Evolutionary conservation across 768 basidiomycete species (phyloP).

Genomic region (Suillus subalutaceus): DNA sequence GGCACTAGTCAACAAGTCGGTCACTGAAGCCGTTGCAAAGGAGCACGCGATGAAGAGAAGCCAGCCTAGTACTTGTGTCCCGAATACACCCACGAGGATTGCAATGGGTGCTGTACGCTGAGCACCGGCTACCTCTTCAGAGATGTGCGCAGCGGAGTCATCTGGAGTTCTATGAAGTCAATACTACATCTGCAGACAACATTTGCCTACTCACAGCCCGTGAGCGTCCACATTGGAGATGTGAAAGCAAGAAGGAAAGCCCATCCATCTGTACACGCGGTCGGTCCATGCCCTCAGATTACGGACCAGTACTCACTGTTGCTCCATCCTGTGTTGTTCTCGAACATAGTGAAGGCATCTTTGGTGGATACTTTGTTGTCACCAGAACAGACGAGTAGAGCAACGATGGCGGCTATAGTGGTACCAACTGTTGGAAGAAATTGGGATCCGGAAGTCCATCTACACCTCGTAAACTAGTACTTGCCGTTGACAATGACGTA

Average conservation of each 20-base stretch:
- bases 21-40: slow-evolving; percentile 60
- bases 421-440: slow-evolving; percentile 53
- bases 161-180: slow-evolving; percentile 41
- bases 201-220: slow-evolving; percentile 57
- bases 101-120: slow-evolving; percentile 67
- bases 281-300: slow-evolving; percentile 4
- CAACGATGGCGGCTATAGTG: slow-evolving; percentile 61
- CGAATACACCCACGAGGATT: slow-evolving; percentile 64
- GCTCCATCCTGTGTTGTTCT: slow-evolving; percentile 72
- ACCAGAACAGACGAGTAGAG: slow-evolving; percentile 59
- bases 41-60: slow-evolving; percentile 66
- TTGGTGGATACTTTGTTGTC: slow-evolving; percentile 62
- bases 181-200: background rate
- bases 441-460: slow-evolving; percentile 9
- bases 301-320: slow-evolving; percentile 45
- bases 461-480: slow-evolving; percentile 19
- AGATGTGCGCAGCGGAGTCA: slow-evolving; percentile 76
- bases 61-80: slow-evolving; percentile 66
- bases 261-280: slow-evolving; percentile 57
- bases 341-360: slow-evolving; percentile 69
- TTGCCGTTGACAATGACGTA: slow-evolving; percentile 69
- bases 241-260: slow-evolving; percentile 75
- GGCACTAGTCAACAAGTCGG: slow-evolving; percentile 46
- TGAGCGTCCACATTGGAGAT: slow-evolving; percentile 79
- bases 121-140: slow-evolving; percentile 71